These are phyloP conservation scores for Alternaria ventricosa DNA, from an alignment of 2,329 filamentous ascomycete genomes.

Conservation along the genomic window DNA sequence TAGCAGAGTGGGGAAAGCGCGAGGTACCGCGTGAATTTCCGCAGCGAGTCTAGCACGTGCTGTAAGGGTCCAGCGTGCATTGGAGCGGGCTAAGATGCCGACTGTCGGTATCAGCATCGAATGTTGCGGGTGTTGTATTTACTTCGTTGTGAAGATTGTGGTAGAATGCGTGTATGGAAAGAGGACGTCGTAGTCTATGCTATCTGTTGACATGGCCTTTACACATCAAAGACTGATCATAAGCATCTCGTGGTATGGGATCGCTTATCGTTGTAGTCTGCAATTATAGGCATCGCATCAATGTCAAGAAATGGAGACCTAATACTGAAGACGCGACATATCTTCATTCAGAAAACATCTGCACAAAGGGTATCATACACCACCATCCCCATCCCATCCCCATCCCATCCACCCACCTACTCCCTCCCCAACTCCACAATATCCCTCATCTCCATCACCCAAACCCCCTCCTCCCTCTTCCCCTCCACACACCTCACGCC, in stretches of 20 bases:
- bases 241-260: background rate
- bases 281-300: background rate
- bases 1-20: background rate
- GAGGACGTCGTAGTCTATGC: background rate
- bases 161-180: background rate
- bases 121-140: background rate
- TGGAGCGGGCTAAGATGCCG: background rate
- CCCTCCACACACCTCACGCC: conserved; percentile 60
- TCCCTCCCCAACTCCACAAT: conserved; percentile 70
- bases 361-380: background rate
- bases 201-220: background rate
- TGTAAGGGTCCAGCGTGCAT: background rate
- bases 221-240: background rate
- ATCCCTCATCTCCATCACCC: conserved; percentile 66
- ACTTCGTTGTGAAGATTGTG: background rate
- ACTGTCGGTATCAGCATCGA: rapidly evolving
- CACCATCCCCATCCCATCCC: background rate
- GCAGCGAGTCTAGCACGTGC: background rate
- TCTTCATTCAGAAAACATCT: rapidly evolving
- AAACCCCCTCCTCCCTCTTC: conserved; percentile 63
- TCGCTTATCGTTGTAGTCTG: background rate
- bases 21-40: background rate
- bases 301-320: background rate
- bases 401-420: background rate
- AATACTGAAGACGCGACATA: rapidly evolving